Evolutionary conservation across 2,329 filamentous ascomycete species (phyloP), one percentile per base, ranked within the genome.

Genomic region (Beauveria pseudobassiana): DNA sequence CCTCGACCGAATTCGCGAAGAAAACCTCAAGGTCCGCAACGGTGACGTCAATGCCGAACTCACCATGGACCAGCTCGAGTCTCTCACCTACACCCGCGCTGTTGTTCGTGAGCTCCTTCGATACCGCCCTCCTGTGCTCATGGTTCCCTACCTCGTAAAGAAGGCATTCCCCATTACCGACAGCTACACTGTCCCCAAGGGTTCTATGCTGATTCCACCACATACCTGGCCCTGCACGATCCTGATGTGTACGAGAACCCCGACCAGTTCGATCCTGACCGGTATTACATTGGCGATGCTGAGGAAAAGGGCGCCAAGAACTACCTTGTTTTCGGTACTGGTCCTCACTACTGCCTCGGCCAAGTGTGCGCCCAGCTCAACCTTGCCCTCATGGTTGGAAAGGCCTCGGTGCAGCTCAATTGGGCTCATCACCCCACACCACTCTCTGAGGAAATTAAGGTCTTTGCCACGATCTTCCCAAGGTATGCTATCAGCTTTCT

Each of bases 391-490:
- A 89, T 96, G 82, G 83, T 96, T 70, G 93, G 92, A 72, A 96
- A 95, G 82, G 93, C 92, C 9, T 89, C 90, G 66, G 82, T 96
- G 74, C 81, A 87, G 72, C 81, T 98, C 67, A 87, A 98, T 75
- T 98, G 93, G 93, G 84, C 87, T 74, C 95, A 99, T 75, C 86
- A 91, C 73, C 77, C 91, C 20, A 98, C 95, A 12, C 86, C 89
- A 0, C 71, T 81, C 63, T 96, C 91, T 0, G 95, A 99, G 78
- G 88, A 96, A 76, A 98, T 99, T 76, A 93, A 96, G 80, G 93
- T 98, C 67, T 99, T 98, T 78, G 95, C 95, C 46, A 97, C 92
- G 30, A 96, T 99, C 69, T 99, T 99, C 83, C 95, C 62, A 89
- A 89, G 89, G 93, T 96, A 78, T 75, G 87, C 78, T 57, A 45